Evolutionary conservation across 306 rosid species (phyloP), one percentile per base, ranked within the genome.

Genomic region (Malus asiatica): DNA sequence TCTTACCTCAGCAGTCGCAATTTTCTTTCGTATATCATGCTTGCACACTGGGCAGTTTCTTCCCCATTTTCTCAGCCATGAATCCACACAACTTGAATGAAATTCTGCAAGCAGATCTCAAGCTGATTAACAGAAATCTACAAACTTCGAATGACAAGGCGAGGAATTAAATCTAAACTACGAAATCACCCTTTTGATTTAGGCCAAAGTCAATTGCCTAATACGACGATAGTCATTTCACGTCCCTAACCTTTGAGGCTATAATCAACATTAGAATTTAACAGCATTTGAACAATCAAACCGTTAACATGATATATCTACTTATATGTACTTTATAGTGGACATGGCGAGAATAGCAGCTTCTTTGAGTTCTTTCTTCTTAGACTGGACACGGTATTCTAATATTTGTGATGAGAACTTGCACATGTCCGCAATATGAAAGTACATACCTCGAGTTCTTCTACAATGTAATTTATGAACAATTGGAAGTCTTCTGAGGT

Each of bases 1-100:
- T 4, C 73, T 76, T 84, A 84, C 87, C 82, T 84, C 84, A 4
- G 78, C 68, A 73, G 30, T 52, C 48, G 13, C 74, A 55, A 16
- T 53, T 77, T 84, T 73, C 48, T 58, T 63, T 73, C 75, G 66
- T 61, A 77, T 73, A 68, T 84, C 87, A 69, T 44, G 84, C 80
- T 84, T 84, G 82, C 87, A 84, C 33, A 84, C 80, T 4, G 84
- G 84, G 65, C 84, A 84, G 79, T 71, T 80, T 35, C 84, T 44
- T 4, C 87, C 87, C 74, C 84, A 84, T 61, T 84, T 84, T 61
- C 74, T 84, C 82, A 84, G 76, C 87, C 87, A 84, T 7, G 62
- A 80, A 62, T 73, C 73, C 77, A 84, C 82, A 5, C 84, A 84
- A 70, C 67, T 73, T 53, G 84, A 76, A 80, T 84, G 87, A 80